Conservation (phyloP, 2,329 filamentous ascomycete genomes). For the Chaetomium sp. region DNA sequence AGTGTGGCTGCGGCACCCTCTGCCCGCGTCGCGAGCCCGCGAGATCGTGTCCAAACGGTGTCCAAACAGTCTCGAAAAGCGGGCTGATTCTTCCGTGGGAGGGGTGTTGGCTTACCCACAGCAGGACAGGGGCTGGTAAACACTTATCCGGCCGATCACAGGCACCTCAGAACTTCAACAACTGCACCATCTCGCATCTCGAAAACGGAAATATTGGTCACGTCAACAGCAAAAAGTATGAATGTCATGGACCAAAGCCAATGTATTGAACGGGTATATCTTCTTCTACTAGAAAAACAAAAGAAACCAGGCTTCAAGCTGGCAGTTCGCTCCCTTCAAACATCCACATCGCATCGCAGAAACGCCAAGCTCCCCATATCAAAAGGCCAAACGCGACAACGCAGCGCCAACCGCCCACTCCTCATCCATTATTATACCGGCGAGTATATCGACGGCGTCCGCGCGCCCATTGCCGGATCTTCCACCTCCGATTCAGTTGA, state of each 20-base stretch:
- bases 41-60: no score
- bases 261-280: slow-evolving; percentile 3
- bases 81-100: no score
- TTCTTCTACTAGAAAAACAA: slow-evolving; percentile 8
- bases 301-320: background rate
- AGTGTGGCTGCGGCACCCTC: no score
- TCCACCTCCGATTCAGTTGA: background rate
- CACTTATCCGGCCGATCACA: slow-evolving; percentile 3
- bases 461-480: background rate
- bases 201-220: background rate
- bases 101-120: no score
- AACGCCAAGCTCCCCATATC: no score
- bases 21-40: no score
- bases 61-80: no score
- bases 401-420: no score
- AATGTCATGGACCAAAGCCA: background rate
- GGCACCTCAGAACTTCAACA: background rate
- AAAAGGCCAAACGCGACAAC: no score
- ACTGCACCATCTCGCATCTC: background rate
- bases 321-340: background rate
- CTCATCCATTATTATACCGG: background rate
- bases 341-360: no score
- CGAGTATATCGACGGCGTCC: slow-evolving; percentile 6
- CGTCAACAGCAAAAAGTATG: background rate
- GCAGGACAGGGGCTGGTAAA: slow-evolving; percentile 3